Evolutionary conservation across 2,329 filamentous ascomycete species (phyloP), one percentile per base, ranked within the genome.

Genomic region (Colletotrichum sp.): DNA sequence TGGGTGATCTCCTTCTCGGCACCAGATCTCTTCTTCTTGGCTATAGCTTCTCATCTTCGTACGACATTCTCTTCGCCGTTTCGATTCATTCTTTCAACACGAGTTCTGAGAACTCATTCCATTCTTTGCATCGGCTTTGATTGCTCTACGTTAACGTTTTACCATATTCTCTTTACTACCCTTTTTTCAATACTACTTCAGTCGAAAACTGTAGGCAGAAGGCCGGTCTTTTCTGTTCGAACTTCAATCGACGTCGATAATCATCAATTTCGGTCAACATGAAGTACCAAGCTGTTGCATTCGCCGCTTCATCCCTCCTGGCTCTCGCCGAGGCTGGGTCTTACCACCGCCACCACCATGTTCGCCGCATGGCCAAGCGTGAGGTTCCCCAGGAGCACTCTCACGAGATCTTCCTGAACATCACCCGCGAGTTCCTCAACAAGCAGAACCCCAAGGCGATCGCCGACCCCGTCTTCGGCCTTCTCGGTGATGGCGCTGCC

Each of bases 301-400:
- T 74, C 22, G 74, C 70, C 64, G 39, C 65, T 15, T 76, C 72
- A 15, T 66, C 77, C 60, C 66, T 78, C 7, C 22, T 77, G 64
- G 76, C 73, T 28, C 34, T 74, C 18, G 71, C 71, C 43, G 36
- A 52, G 18, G 64, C 71, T 16, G 43, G 66, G 15, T 28, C 77
- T 8, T 61, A 71, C 58, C 69, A 71, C 39, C 70, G 62, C 13
- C 66, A 70, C 18, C 66, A 61, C 58, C 70, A 74, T 25, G 39
- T 22, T 3, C 72, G 66, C 25, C 75, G 87, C 34, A 62, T 77
- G 52, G n/a, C 30, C 39, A 77, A 78, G 75, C 76, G 76, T 13
- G 75, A 90, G 80, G 88, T 90, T 71, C 89, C 89, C 36, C 88
- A 90, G 79, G 89, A 91, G 78, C 87, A 89, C 79, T 87, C 88